phyloP scores from a whole-genome alignment of 768 basidiomycete genomes.

The Hortiboletus campestris region DNA sequence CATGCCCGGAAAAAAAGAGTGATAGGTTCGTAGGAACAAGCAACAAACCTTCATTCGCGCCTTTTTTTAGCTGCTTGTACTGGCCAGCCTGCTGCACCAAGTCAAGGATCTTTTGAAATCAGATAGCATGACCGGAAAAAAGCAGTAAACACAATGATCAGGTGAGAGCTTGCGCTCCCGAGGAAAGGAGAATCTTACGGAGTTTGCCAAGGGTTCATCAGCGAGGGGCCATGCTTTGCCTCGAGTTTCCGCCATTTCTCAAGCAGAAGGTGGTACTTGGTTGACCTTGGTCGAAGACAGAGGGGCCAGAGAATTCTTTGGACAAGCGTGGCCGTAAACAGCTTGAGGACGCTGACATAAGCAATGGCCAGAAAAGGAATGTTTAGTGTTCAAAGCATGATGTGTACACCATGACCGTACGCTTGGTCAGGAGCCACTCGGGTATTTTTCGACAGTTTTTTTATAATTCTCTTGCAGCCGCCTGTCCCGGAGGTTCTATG shows the following conservation, averaged over 20 bases:
- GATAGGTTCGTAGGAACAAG: not conserved
- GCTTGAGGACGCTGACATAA: slow-evolving; percentile 16
- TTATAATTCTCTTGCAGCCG: too few species aligned
- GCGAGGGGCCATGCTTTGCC: slow-evolving; percentile 90
- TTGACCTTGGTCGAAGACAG: slow-evolving; percentile 67
- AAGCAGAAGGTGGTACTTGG: not conserved
- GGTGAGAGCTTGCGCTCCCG: not conserved
- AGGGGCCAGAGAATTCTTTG: not conserved
- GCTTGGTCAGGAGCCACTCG: too few species aligned
- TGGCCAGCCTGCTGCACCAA: slow-evolving; percentile 93
- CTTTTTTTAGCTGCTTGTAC: slow-evolving; percentile 98
- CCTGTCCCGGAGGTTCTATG: too few species aligned
- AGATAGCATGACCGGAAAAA: not conserved
- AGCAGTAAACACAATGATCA: not conserved
- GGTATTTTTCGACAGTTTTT: too few species aligned
- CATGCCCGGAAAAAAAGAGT: not conserved
- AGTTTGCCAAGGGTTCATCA: slow-evolving; percentile 83
- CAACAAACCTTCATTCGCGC: slow-evolving; percentile 89
- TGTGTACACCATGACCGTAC: too few species aligned
- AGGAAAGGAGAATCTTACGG: slow-evolving; percentile 46
- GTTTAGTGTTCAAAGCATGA: not conserved
- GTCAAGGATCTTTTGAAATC: slow-evolving; percentile 74
- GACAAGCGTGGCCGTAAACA: not conserved
- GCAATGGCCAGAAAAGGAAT: not conserved
- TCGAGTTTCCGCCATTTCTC: slow-evolving; percentile 60